phyloP scores from a whole-genome alignment of 495 filamentous ascomycete genomes.

The Neurospora tetrasperma region DNA sequence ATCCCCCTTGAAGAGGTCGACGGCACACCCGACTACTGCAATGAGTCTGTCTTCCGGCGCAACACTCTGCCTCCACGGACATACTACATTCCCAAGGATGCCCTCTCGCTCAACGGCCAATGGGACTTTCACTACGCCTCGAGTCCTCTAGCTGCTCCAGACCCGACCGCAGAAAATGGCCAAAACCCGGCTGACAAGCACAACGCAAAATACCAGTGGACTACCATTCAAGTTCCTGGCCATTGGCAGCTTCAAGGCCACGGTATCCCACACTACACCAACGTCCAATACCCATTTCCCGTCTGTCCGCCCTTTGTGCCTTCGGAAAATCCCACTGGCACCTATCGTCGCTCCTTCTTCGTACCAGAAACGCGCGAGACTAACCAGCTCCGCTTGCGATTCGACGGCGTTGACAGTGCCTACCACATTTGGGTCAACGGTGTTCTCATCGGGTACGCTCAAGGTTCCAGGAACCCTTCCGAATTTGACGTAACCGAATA shows the following conservation, averaged over 20 bases:
- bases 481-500: slow-evolving; percentile 50
- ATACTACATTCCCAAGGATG: slow-evolving; percentile 38
- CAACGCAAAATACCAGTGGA: slow-evolving; percentile 30
- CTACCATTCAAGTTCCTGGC: slow-evolving; percentile 46
- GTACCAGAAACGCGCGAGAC: slow-evolving; percentile 31
- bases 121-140: slow-evolving; percentile 51
- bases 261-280: slow-evolving; percentile 52
- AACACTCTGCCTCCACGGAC: slow-evolving; percentile 39
- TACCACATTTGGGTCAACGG: slow-evolving; percentile 57
- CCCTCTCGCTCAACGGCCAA: slow-evolving; percentile 40
- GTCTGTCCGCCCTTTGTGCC: slow-evolving; percentile 48
- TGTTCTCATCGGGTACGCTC: slow-evolving; percentile 47
- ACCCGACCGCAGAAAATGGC: slow-evolving; percentile 17
- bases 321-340: slow-evolving; percentile 50
- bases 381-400: slow-evolving; percentile 46
- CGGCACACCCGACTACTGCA: slow-evolving; percentile 17
- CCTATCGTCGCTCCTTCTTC: slow-evolving; percentile 45
- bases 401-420: slow-evolving; percentile 58
- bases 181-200: not conserved
- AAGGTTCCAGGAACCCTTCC: slow-evolving; percentile 51
- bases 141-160: slow-evolving; percentile 38
- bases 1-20: slow-evolving; percentile 12
- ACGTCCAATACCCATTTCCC: slow-evolving; percentile 50
- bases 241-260: slow-evolving; percentile 60
- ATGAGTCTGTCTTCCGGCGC: slow-evolving; percentile 33